Percentiles rank a stretch among this genome's conserved stretches.
phyloP scores from a whole-genome alignment of 2,329 filamentous ascomycete genomes.

The Aspergillus luchuensis region DNA sequence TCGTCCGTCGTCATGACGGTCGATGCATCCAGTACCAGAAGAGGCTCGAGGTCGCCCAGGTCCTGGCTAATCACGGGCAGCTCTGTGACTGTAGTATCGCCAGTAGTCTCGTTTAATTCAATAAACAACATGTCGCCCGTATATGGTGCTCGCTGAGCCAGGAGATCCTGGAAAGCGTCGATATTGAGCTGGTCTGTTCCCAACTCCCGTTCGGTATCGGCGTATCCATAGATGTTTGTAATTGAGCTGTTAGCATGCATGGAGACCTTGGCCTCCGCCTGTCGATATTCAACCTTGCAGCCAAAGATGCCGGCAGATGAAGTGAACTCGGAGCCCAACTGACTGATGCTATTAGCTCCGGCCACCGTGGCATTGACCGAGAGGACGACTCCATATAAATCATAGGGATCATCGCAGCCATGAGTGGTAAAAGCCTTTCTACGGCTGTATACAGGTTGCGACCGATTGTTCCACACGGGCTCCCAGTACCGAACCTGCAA shows the following conservation, averaged over 20 bases:
- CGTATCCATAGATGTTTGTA: slow-evolving; percentile 25
- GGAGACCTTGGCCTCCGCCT: slow-evolving; percentile 30
- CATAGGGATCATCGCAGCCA: slow-evolving; percentile 33
- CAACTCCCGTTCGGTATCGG: slow-evolving; percentile 23
- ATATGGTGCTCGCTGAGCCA: slow-evolving; percentile 34
- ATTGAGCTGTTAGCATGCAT: slow-evolving; percentile 42
- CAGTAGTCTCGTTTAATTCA: slow-evolving; percentile 30
- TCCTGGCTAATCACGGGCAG: slow-evolving; percentile 36
- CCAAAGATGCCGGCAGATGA: slow-evolving; percentile 35
- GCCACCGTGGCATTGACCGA: slow-evolving; percentile 29
- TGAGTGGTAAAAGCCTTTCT: slow-evolving; percentile 27
- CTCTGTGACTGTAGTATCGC: slow-evolving; percentile 31
- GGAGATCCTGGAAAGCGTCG: slow-evolving; percentile 33
- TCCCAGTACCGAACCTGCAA: slow-evolving; percentile 41
- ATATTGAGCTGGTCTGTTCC: slow-evolving; percentile 31
- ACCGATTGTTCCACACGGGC: slow-evolving; percentile 24
- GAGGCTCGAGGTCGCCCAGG: slow-evolving; percentile 32
- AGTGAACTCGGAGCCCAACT: slow-evolving; percentile 18
- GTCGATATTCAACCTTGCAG: slow-evolving; percentile 34
- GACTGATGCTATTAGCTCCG: slow-evolving; percentile 12
- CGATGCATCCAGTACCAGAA: slow-evolving; percentile 34
- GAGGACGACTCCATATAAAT: slow-evolving; percentile 38
- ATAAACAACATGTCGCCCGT: slow-evolving; percentile 39
- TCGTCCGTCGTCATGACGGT: slow-evolving; percentile 31
- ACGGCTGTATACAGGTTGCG: slow-evolving; percentile 12